Evolutionary conservation across 2,329 filamentous ascomycete species (phyloP), one percentile per base, ranked within the genome.

Genomic region (Penicillium sp.): DNA sequence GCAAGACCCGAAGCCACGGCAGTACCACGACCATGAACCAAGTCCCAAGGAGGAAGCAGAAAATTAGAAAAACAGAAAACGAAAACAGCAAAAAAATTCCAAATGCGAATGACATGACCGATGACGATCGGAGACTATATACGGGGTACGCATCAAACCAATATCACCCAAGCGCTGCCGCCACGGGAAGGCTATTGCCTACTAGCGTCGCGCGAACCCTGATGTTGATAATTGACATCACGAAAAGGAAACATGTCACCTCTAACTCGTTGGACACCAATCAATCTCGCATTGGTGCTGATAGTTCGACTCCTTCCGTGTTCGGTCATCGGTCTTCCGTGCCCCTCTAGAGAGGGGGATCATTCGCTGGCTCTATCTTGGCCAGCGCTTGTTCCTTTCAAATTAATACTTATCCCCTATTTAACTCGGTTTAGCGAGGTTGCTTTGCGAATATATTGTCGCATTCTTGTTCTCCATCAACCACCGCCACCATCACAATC

Each of bases 1-100:
- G n/a, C 60, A 19, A 55, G 61, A 22, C 60, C 56, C 42, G 62
- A 66, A 25, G 46, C 65, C 19, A 56, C 61, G 11, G 47, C 58
- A 16, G 59, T 62, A 17, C 65, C 67, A 31, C 63, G 64, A 56
- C 61, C 67, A 55, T 69, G 66, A 69, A 38, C 22, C 22, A 12
- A 41, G 26, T 30, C 28, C 26, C 28, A 25, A 33, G 12, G 19
- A 38, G 26, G 19, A 35, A 35, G 36, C 22, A 35, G 37, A 41
- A 17, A 5, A 44, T 7, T n/a, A 16, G n/a, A 42, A 37, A 36
- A 42, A 8, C 28, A 50, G 19, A 26, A 25, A 9, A 33, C 19
- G 30, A 41, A 36, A 50, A 31, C 9, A 5, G 14, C 37, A 49
- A 38, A 37, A 12, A 42, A 25, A 31, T 35, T 19, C 28, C 19